phyloP scores from a whole-genome alignment of 2,329 filamentous ascomycete genomes.

The Cladosporium sp. region DNA sequence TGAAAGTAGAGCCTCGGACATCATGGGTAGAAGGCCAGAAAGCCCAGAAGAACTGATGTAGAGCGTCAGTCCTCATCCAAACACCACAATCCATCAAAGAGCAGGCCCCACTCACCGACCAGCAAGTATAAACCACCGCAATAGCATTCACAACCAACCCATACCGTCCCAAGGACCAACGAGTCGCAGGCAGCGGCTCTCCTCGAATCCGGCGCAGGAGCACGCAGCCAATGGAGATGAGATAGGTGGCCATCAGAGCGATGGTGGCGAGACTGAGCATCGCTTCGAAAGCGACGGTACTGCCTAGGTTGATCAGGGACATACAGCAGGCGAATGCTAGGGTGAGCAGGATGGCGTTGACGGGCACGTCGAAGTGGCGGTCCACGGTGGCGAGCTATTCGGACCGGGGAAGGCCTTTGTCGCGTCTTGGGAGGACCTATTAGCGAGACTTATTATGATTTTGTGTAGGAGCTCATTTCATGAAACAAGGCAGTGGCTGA shows the following conservation, averaged over 20 bases:
- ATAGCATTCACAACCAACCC: constrained; percentile 25
- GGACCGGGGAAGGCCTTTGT: constrained; percentile 24
- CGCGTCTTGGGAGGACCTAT: constrained; percentile 29
- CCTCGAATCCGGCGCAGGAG: constrained; percentile 19
- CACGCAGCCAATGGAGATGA: constrained; percentile 35
- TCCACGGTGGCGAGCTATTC: constrained; percentile 21
- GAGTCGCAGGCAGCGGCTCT: constrained; percentile 19
- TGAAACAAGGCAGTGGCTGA: no score
- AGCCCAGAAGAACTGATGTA: constrained; percentile 8
- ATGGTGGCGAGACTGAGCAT: constrained; percentile 37
- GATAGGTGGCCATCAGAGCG: constrained; percentile 38
- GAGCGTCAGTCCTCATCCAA: not conserved
- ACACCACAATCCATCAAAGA: no score
- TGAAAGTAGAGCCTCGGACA: constrained; percentile 4
- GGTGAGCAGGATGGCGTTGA: constrained; percentile 24
- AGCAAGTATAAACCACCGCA: constrained; percentile 23
- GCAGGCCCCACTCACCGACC: constrained; percentile 3
- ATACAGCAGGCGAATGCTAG: constrained; percentile 21
- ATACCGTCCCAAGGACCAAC: constrained; percentile 22
- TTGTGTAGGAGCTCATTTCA: no score
- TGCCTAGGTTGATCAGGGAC: constrained; percentile 26
- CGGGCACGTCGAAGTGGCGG: constrained; percentile 23
- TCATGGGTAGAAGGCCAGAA: constrained; percentile 10
- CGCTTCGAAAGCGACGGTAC: constrained; percentile 30
- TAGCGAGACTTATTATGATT: not conserved